Percentiles rank a stretch among this genome's conserved stretches.
Conservation (phyloP, 805 yeast genomes). For the Wickerhamomyces queroliae region DNA sequence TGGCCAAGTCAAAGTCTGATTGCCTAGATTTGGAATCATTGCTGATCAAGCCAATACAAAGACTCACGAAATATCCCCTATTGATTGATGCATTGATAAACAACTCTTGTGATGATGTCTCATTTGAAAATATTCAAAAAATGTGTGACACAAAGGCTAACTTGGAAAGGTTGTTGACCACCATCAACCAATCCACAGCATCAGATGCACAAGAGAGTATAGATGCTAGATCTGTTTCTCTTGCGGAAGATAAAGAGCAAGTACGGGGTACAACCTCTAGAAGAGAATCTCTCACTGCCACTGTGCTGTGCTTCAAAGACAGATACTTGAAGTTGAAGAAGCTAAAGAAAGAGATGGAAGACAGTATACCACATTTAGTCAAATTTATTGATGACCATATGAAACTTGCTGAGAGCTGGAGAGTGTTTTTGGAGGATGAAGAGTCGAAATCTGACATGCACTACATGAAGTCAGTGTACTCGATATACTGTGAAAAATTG, state of each 20-base stretch:
- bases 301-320: constrained; percentile 14
- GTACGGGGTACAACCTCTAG: background rate
- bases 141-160: constrained; percentile 13
- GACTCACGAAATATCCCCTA: constrained; percentile 21
- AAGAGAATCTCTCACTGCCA: background rate
- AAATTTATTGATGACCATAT: constrained; percentile 10
- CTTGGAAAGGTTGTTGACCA: constrained; percentile 11
- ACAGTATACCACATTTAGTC: constrained; percentile 6
- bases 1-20: constrained; percentile 19
- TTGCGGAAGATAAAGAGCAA: too few relatives aligned
- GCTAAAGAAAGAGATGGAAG: constrained; percentile 16
- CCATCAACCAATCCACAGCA: background rate
- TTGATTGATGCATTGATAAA: constrained; percentile 13
- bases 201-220: background rate
- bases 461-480: constrained; percentile 23
- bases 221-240: too few relatives aligned
- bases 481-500: constrained; percentile 22
- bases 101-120: constrained; percentile 6
- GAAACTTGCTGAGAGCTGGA: constrained; percentile 23
- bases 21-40: constrained; percentile 25
- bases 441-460: constrained; percentile 10
- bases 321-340: constrained; percentile 12
- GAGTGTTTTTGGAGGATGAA: constrained; percentile 22
- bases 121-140: constrained; percentile 7
- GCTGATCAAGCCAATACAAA: constrained; percentile 25